A percentile compares a stretch with the other conserved stretches of the same genome.
phyloP scores from a whole-genome alignment of 2,329 filamentous ascomycete species.

The Nothopassalora personata region DNA sequence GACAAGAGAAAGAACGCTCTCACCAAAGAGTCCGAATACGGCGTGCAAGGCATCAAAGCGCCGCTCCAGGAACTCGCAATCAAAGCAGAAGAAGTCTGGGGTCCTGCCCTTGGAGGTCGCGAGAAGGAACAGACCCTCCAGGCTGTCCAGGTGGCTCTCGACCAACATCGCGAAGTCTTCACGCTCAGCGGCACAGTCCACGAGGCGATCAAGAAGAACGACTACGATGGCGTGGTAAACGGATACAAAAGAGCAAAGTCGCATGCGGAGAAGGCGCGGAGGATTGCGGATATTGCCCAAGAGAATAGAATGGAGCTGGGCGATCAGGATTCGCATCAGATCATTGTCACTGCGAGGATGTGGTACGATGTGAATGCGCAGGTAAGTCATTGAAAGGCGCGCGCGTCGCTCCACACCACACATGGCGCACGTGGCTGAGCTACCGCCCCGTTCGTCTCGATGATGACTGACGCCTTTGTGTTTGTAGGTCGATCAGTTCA shows the following conservation, averaged over 20 bases:
- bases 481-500: conserved; percentile 64
- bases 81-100: conserved; percentile 97
- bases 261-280: conserved; percentile 72
- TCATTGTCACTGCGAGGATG: conserved; percentile 85
- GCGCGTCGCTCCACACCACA: no score
- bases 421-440: no score
- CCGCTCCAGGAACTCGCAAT: conserved; percentile 84
- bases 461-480: no score
- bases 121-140: conserved; percentile 88
- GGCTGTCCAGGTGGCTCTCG: conserved; percentile 66
- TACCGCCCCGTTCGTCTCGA: no score
- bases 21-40: conserved; percentile 87
- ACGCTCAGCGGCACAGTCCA: conserved; percentile 72
- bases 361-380: conserved; percentile 92
- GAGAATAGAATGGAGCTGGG: conserved; percentile 53
- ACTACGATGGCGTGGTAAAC: conserved; percentile 82
- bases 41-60: conserved; percentile 78
- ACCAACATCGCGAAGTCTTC: conserved; percentile 74
- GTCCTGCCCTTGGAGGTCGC: conserved; percentile 81
- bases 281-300: conserved; percentile 55
- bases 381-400: no score
- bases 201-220: conserved; percentile 82
- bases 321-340: conserved; percentile 76
- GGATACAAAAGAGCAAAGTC: conserved; percentile 79
- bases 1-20: conserved; percentile 83